A percentile compares a stretch with the other conserved stretches of the same genome.
phyloP scores from a whole-genome alignment of 139 green algal genomes.

The Tetradesmus lagerheimii region DNA sequence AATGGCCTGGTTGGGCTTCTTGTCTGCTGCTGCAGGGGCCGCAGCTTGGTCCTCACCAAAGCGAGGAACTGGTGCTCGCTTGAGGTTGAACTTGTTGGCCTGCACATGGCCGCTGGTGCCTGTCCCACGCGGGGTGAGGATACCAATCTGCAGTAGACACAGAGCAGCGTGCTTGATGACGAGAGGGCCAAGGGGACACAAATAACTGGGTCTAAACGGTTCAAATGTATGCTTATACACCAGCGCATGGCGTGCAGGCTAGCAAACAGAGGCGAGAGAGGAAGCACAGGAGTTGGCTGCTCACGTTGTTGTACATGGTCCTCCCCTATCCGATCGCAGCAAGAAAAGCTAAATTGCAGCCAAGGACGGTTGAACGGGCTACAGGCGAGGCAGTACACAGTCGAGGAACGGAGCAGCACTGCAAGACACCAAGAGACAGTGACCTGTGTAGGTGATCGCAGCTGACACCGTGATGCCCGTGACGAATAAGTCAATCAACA shows the following conservation, averaged over 20 bases:
- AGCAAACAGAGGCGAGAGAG: background rate
- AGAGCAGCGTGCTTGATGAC: background rate
- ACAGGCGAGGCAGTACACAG: no score
- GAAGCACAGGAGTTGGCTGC: background rate
- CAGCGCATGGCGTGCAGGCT: background rate
- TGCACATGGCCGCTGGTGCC: conserved; percentile 97
- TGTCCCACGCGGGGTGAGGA: conserved; percentile 90
- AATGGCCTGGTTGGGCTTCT: conserved; percentile 88
- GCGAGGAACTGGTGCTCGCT: conserved; percentile 54
- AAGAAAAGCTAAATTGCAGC: background rate
- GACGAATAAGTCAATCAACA: no score
- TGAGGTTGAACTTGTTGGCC: conserved; percentile 95
- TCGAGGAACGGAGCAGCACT: no score
- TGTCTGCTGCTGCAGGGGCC: conserved; percentile 54
- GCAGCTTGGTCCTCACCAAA: conserved; percentile 25
- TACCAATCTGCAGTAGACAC: conserved; percentile 74
- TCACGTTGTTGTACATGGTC: background rate
- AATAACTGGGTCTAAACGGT: background rate
- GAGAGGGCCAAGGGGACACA: background rate
- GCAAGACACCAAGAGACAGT: no score
- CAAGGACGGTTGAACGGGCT: no score
- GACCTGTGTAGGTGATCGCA: no score
- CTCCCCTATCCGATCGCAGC: background rate
- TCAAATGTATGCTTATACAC: background rate
- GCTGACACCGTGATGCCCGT: no score